These are phyloP conservation scores for Inonotus hispidus DNA, from an alignment of 1,284 basidiomycete genomes.

Conservation along the genomic window DNA sequence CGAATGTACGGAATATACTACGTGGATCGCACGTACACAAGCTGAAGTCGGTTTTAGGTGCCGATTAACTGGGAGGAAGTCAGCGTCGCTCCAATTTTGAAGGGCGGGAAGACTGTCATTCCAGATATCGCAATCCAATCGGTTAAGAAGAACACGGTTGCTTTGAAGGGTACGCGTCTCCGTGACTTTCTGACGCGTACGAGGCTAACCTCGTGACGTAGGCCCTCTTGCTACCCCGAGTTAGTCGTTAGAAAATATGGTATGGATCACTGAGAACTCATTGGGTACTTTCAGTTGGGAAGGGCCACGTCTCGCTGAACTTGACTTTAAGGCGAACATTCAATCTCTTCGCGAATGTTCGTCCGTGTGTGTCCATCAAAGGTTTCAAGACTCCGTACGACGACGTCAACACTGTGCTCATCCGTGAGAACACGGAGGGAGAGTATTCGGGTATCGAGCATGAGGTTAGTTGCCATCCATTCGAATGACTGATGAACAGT, in stretches of 20 bases:
- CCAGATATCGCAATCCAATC: conserved; percentile 89
- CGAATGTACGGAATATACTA: conserved; percentile 52
- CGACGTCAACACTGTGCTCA: conserved; percentile 96
- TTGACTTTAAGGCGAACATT: conserved; percentile 96
- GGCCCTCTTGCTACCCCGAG: conserved; percentile 93
- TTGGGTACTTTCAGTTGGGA: conserved; percentile 75
- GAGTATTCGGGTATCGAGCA: conserved; percentile 99
- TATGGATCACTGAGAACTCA: not conserved
- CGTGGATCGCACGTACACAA: too few species aligned
- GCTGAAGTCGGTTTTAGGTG: too few species aligned
- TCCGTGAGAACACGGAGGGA: conserved; percentile 99
- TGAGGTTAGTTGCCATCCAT: conserved; percentile 49
- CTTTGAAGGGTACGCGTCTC: conserved; percentile 76
- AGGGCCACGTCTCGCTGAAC: conserved; percentile 98
- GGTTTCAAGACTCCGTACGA: conserved; percentile 99
- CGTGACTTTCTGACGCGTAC: not conserved
- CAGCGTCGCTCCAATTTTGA: conserved; percentile 90
- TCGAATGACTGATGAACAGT: conserved; percentile 2
- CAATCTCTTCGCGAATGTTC: conserved; percentile 97
- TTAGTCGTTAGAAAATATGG: conserved; percentile 34
- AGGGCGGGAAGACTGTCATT: conserved; percentile 95
- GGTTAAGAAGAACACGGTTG: conserved; percentile 96
- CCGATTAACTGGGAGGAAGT: conserved; percentile 99
- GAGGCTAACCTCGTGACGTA: conserved; percentile 26
- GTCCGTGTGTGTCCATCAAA: conserved; percentile 93